Base-by-base conservation (phyloP, 2,329 filamentous ascomycete species). In the Ascocoryne sarcoides region DNA sequence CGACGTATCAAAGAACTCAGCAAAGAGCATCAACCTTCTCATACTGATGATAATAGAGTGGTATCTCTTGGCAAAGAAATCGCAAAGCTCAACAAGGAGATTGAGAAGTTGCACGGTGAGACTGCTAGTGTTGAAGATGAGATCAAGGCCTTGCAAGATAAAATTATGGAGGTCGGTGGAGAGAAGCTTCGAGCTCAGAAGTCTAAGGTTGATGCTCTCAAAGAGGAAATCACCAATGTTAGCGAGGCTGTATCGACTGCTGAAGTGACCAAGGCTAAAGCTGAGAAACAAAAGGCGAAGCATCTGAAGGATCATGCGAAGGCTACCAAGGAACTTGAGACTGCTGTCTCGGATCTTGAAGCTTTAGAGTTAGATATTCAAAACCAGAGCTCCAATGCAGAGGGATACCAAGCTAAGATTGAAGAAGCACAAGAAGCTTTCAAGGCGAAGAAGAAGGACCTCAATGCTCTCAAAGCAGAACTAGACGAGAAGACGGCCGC, bases 81-180 rank as follows among this genome's bases (percentile, higher is more conserved):
- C 37, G 66, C 72, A 5, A 76, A 78, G 44, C 71, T 93, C 46
- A 78, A 87, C 55, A 77, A 76, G 50, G 86, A 95, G 54, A 76
- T 95, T 9, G 76, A 83, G 43, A 84, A 82, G 54, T 73, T 98
- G 8, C 85, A 79, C 46, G 71, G 76, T 8, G 87, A 96, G 63
- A 95, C 84, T n/a, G 77, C 84, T 1, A 92, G 82, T 33, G 79
- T 95, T 7, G 92, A 98, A 60, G 80, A 82, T 18, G 92, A 96
- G 62, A 96, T 98, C 64, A 90, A 94, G 64, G 73, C 73, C 15
- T 70, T 98, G 1, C 90, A 98, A 60, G 82, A 92, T 71, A 94
- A 89, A 69, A 98, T 98, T 57, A 96, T 98, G 92, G 83, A 95
- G 62, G 82, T 95, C 48, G 92, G 92, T 57, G 92, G 92, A 63